Evolutionary conservation across 306 rosid species (phyloP).

Genomic region (Sesbania bispinosa): DNA sequence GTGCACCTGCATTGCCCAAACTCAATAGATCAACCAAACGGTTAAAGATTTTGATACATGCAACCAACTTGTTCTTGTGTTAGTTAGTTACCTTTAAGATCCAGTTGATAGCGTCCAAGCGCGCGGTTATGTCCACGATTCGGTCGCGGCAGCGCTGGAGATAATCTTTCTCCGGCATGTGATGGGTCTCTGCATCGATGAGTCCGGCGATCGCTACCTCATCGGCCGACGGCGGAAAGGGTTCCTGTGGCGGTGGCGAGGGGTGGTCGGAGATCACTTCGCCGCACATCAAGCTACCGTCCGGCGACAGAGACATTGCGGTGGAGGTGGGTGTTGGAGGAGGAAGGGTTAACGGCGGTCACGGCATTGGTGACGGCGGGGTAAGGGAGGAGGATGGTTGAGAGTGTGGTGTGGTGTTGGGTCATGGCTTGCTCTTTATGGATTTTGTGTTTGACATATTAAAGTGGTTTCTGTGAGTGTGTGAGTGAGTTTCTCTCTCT

Average conservation of each 20-base stretch:
- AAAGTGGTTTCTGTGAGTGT: not conserved
- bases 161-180: slow-evolving; percentile 43
- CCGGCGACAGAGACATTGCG: slow-evolving; percentile 31
- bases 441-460: no score
- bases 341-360: not conserved
- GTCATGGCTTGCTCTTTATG: slow-evolving; percentile 41
- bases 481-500: no score
- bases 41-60: no score
- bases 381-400: not conserved
- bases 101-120: slow-evolving; percentile 71
- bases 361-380: slow-evolving; percentile 25
- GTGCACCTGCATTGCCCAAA: slow-evolving; percentile 66
- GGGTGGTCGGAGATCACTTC: slow-evolving; percentile 16
- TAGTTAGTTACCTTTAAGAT: slow-evolving; percentile 48
- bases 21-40: no score
- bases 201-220: slow-evolving; percentile 17
- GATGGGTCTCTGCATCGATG: slow-evolving; percentile 27
- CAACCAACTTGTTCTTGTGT: no score
- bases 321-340: not conserved
- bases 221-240: not conserved
- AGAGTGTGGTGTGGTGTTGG: not conserved
- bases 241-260: not conserved
- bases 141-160: slow-evolving; percentile 42
- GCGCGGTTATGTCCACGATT: slow-evolving; percentile 40
- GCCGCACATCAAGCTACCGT: slow-evolving; percentile 26